phyloP scores from a whole-genome alignment of 1,284 basidiomycete species.

The Sporisorium iseilematis-ciliati region DNA sequence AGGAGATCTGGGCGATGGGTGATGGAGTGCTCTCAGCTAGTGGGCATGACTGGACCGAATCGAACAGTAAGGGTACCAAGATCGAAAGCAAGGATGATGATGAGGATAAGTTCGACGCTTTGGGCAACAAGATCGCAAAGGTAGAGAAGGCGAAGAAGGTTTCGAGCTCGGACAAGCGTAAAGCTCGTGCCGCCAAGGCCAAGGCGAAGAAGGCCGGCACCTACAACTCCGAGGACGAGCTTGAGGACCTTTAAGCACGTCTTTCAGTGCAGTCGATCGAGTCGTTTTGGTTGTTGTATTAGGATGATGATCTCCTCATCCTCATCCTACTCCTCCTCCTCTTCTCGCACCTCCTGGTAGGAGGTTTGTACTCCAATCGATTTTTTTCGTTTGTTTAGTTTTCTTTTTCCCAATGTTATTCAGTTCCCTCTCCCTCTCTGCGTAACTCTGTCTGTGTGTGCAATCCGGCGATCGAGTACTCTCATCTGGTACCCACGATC shows the following conservation, averaged over 20 bases:
- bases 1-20: conserved; percentile 68
- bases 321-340: too few species aligned
- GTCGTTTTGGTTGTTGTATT: too few species aligned
- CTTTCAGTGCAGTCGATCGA: too few species aligned
- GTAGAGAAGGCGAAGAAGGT: conserved; percentile 62
- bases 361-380: too few species aligned
- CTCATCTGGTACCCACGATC: too few species aligned
- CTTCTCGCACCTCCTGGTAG: too few species aligned
- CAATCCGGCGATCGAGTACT: too few species aligned
- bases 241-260: conserved; percentile 57
- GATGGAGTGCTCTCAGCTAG: conserved; percentile 62
- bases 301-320: too few species aligned
- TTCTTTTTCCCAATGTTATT: too few species aligned
- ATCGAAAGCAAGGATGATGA: conserved; percentile 65
- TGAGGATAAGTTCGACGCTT: conserved; percentile 60
- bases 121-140: conserved; percentile 65
- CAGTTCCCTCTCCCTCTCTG: too few species aligned
- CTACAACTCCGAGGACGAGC: conserved; percentile 55
- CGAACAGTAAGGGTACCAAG: conserved; percentile 74
- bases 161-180: conserved; percentile 43
- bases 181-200: conserved; percentile 15
- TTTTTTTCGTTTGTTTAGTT: too few species aligned
- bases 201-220: conserved; percentile 56
- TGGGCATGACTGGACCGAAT: conserved; percentile 88
- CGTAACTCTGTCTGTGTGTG: too few species aligned